phyloP scores from a whole-genome alignment of 225 moss, liverwort and hornwort species.

The Rhytidiadelphus loreus region DNA sequence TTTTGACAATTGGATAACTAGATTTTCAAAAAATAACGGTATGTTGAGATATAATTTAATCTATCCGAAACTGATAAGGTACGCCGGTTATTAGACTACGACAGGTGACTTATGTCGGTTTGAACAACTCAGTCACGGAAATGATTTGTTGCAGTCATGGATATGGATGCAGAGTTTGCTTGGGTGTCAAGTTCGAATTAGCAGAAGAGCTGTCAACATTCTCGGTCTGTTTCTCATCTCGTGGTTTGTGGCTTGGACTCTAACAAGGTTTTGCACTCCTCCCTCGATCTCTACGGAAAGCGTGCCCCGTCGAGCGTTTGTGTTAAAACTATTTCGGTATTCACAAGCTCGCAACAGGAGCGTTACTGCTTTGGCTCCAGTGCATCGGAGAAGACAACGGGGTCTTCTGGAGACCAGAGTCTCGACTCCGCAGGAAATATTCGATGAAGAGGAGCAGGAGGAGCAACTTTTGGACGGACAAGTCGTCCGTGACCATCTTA shows the following conservation, averaged over 20 bases:
- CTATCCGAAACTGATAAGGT: not conserved
- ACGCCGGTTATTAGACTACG: not conserved
- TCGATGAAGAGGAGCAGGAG: not conserved
- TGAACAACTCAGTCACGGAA: not conserved
- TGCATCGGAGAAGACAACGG: not conserved
- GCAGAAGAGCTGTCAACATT: not conserved
- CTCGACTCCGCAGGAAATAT: not conserved
- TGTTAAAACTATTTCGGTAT: not conserved
- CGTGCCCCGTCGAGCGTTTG: not conserved
- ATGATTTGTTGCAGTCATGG: not conserved
- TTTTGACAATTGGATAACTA: not conserved
- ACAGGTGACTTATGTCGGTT: not conserved
- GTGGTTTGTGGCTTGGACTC: not conserved
- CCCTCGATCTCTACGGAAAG: not conserved
- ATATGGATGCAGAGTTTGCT: not conserved
- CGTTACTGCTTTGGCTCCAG: not conserved
- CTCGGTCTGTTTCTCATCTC: not conserved
- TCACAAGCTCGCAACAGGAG: not conserved
- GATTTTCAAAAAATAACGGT: not conserved
- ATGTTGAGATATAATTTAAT: not conserved
- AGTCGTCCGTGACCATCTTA: not conserved
- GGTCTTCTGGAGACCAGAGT: not conserved
- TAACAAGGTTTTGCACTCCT: not conserved
- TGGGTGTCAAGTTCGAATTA: not conserved
- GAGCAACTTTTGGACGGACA: not conserved